phyloP scores from a whole-genome alignment of 805 yeast species.

The Candida ficus region DNA sequence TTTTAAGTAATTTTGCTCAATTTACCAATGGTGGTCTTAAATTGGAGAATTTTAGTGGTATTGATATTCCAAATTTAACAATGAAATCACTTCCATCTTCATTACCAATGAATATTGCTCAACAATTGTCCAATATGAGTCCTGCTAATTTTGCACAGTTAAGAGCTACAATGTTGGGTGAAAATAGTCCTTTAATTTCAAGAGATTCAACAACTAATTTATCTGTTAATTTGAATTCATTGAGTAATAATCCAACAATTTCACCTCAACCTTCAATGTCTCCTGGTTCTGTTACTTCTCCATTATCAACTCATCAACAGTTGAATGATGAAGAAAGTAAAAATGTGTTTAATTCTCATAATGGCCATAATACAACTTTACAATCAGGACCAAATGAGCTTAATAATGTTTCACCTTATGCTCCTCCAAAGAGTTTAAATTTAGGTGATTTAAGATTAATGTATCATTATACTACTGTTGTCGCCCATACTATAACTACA shows the following conservation, averaged over 20 bases:
- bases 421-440: conserved; percentile 45
- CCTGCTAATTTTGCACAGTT: conserved; percentile 13
- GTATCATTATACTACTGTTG: conserved; percentile 82
- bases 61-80: conserved; percentile 10
- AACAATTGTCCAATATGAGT: conserved; percentile 10
- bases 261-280: conserved; percentile 27
- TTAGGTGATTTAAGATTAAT: conserved; percentile 63
- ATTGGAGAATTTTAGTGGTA: conserved; percentile 3
- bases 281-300: conserved; percentile 23
- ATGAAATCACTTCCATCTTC: conserved; percentile 6
- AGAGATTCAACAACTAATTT: conserved; percentile 8
- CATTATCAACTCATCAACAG: conserved; percentile 17
- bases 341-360: conserved; percentile 3
- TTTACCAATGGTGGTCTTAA: conserved; percentile 1
- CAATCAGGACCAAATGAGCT: not conserved
- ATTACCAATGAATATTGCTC: conserved; percentile 6
- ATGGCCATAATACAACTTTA: not conserved
- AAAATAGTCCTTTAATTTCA: conserved; percentile 9
- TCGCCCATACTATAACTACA: conserved; percentile 80
- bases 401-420: conserved; percentile 18
- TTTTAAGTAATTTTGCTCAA: not conserved
- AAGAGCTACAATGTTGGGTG: conserved; percentile 12
- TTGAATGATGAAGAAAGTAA: conserved; percentile 1
- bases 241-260: conserved; percentile 25
- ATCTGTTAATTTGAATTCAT: conserved; percentile 23